Base-by-base conservation (phyloP, 225 moss, liverwort and hornwort species). In the Pseudoscleropodium purum region DNA sequence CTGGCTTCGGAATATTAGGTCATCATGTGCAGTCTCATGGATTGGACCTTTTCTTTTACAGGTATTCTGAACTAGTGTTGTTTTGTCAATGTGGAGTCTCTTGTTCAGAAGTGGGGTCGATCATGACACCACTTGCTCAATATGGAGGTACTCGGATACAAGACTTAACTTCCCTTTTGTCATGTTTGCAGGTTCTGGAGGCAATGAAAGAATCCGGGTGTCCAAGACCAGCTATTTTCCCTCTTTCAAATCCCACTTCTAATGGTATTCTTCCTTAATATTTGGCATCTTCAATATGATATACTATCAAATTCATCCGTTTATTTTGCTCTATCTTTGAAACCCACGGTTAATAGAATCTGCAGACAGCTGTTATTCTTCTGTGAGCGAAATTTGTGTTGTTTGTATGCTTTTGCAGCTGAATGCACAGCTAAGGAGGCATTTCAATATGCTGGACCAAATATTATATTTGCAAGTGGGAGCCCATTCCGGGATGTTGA, bases 351-450 rank as follows among this genome's bases (percentile, higher is more conserved):
- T 60, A 21, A 49, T 69, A 59, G 60, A 36, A 43, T 72, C 57
- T 61, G 49, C 52, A 80, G 57, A 72, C 56, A 45, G 34, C 6
- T 83, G 74, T 47, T 74, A 37, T 77, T 82, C 70, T 76, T 78
- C 70, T 82, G 15, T 86, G 76, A 79, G 87, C 41, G 39, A 45
- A 85, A 11, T 70, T 84, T 69, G 29, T 80, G 26, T 88, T 77
- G 56, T 69, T 73, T 86, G 83, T 79, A 86, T 88, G 74, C 52
- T 75, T 74, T 90, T 91, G 87, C 93, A 96, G 98, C 98, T 87
- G 98, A 98, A 89, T 98, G 98, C 89, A 97, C 98, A 67, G 98
- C 98, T 60, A 97, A 96, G 89, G 95, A 98, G 91, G 98, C 98
- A 36, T 98, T 96, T 91, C 94, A 96, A 87, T 89, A 96, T 89